These are phyloP conservation scores for Fusarium algeriense DNA, from an alignment of 2,329 filamentous ascomycete genomes.

Conservation along the genomic window DNA sequence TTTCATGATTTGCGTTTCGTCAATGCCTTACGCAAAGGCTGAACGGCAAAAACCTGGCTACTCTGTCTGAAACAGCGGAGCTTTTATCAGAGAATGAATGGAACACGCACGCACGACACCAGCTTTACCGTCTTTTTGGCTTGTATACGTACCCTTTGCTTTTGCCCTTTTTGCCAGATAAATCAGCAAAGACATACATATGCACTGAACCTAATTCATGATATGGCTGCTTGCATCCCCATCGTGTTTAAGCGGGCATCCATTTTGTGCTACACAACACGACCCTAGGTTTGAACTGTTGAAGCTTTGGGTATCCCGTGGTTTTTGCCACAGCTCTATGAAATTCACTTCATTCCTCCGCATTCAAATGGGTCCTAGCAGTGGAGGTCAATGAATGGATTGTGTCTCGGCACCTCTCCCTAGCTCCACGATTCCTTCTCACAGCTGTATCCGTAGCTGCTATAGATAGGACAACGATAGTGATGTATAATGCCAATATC, in stretches of 20 bases:
- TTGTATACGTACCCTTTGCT: slow-evolving; percentile 20
- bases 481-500: not conserved
- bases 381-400: not conserved
- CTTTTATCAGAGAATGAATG: slow-evolving; percentile 13
- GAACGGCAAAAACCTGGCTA: slow-evolving; percentile 13
- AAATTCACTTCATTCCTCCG: slow-evolving; percentile 27
- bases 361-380: not conserved
- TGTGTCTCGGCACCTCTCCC: slow-evolving; percentile 23
- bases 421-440: not conserved
- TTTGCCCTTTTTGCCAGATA: not conserved
- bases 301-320: not conserved
- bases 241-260: slow-evolving; percentile 27
- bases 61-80: slow-evolving; percentile 46
- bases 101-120: not conserved
- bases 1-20: slow-evolving; percentile 45
- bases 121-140: slow-evolving; percentile 30
- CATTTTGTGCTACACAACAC: slow-evolving; percentile 10
- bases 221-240: slow-evolving; percentile 30
- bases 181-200: slow-evolving; percentile 18
- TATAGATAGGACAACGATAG: too few species aligned
- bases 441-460: not conserved
- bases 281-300: not conserved
- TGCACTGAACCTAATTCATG: slow-evolving; percentile 30
- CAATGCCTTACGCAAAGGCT: slow-evolving; percentile 31
- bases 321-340: slow-evolving; percentile 28